A percentile compares a stretch with the other conserved stretches of the same genome.
Evolutionary conservation across 345 rosid species (phyloP).

Genomic region (Camelina hispida): DNA sequence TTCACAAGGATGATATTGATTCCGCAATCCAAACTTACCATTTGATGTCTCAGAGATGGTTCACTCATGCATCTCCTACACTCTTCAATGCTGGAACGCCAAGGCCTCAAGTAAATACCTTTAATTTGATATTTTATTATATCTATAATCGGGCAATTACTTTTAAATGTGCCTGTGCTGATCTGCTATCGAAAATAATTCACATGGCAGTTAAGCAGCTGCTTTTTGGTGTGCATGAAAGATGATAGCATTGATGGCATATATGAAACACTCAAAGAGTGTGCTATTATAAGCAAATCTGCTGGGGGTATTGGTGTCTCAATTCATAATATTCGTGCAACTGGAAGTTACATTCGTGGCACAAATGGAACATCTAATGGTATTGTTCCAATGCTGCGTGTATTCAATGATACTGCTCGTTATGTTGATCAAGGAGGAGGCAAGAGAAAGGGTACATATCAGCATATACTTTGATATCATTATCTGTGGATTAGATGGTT

Average conservation of each 20-base stretch:
- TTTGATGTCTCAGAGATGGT: constrained; percentile 94
- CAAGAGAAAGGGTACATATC: constrained; percentile 24
- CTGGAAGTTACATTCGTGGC: constrained; percentile 33
- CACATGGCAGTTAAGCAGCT: constrained; percentile 77
- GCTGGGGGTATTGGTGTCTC: constrained; percentile 97
- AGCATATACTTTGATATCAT: background rate
- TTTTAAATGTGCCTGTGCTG: background rate
- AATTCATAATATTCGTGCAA: constrained; percentile 26
- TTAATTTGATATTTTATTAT: background rate
- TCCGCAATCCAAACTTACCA: constrained; percentile 79
- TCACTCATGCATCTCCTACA: constrained; percentile 96
- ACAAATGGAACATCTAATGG: constrained; percentile 29
- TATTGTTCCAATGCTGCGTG: constrained; percentile 32
- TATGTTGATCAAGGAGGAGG: constrained; percentile 35
- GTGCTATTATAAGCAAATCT: constrained; percentile 95
- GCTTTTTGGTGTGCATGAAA: constrained; percentile 91
- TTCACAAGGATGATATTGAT: constrained; percentile 78
- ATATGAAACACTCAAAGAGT: constrained; percentile 89
- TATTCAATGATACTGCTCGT: constrained; percentile 25
- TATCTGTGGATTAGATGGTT: background rate
- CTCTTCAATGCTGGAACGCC: constrained; percentile 94
- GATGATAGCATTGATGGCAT: constrained; percentile 95
- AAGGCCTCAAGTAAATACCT: constrained; percentile 68
- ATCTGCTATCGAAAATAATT: background rate
- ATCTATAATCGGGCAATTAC: background rate